A percentile compares a stretch with the other conserved stretches of the same genome.
Evolutionary conservation across 75 land plant species (phyloP).

Genomic region (Isoetes taiwanensis): DNA sequence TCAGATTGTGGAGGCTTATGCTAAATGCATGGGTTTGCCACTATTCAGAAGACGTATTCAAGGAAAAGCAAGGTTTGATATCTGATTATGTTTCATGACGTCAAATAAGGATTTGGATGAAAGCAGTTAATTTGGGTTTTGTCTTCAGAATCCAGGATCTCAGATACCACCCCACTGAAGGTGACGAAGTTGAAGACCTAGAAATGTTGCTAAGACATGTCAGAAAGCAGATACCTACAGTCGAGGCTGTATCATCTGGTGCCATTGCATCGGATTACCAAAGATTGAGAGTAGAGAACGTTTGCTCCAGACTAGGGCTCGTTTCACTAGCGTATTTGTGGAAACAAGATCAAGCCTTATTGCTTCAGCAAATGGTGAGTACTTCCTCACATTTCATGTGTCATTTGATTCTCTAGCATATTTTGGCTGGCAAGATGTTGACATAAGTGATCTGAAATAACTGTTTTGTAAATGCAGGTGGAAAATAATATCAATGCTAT

Average conservation of each 20-base stretch:
- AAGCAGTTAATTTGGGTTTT: not conserved
- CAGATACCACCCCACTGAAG: conserved; percentile 50
- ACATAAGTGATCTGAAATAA: no score
- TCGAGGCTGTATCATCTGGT: conserved; percentile 78
- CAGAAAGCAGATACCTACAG: conserved; percentile 53
- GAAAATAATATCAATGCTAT: no score
- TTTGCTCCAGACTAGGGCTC: conserved; percentile 87
- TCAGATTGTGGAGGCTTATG: conserved; percentile 71
- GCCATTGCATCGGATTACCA: conserved; percentile 97
- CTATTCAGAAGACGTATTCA: conserved; percentile 68
- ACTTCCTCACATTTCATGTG: not conserved
- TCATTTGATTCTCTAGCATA: not conserved
- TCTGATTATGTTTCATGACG: conserved; percentile 10
- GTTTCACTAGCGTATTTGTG: conserved; percentile 90
- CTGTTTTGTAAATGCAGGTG: no score
- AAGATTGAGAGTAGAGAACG: conserved; percentile 80
- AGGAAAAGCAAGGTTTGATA: conserved; percentile 66
- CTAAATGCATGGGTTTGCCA: conserved; percentile 94
- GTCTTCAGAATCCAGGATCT: conserved; percentile 46
- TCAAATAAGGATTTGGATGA: conserved; percentile 9
- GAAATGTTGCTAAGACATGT: conserved; percentile 56
- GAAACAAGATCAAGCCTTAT: conserved; percentile 75
- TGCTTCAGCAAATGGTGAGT: conserved; percentile 84
- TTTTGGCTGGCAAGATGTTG: not conserved
- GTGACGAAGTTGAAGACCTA: conserved; percentile 98